Percentiles rank a stretch among this genome's conserved stretches.
Evolutionary conservation across 1,139 yeast species (phyloP).

Genomic region (Arxiozyma heterogenica): DNA sequence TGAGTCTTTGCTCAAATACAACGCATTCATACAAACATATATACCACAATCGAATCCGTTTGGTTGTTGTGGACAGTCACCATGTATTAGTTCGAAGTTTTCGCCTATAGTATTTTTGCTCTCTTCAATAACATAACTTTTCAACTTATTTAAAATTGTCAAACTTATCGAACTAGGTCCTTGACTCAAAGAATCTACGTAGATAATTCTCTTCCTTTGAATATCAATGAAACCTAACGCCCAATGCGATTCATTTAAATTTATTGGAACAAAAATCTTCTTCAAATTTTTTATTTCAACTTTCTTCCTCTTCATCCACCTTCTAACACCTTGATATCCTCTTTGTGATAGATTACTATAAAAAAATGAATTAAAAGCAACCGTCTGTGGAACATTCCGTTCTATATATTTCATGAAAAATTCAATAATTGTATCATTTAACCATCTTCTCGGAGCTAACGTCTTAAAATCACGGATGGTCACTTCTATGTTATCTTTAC

Average conservation of each 20-base stretch:
- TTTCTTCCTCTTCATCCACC: constrained; percentile 87
- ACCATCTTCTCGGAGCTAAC: constrained; percentile 65
- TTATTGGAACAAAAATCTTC: constrained; percentile 72
- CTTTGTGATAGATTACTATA: constrained; percentile 58
- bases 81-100: constrained; percentile 32
- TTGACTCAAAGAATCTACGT: constrained; percentile 61
- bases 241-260: constrained; percentile 83
- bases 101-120: constrained; percentile 35
- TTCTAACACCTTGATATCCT: constrained; percentile 74
- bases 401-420: constrained; percentile 59
- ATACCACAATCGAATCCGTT: constrained; percentile 97
- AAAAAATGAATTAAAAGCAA: constrained; percentile 82
- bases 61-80: constrained; percentile 69
- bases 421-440: constrained; percentile 86
- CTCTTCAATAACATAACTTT: constrained; percentile 54
- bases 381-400: constrained; percentile 31
- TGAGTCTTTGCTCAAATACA: constrained; percentile 43
- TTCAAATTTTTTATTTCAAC: constrained; percentile 56
- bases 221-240: constrained; percentile 77
- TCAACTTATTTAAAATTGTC: constrained; percentile 44
- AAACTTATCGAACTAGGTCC: constrained; percentile 44
- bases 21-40: constrained; percentile 74
- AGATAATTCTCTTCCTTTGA: constrained; percentile 46
- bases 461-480: constrained; percentile 61
- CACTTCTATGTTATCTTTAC: constrained; percentile 50